Percentiles rank a stretch among this genome's conserved stretches.
Evolutionary conservation across 129 eudicot species (phyloP).

Genomic region (Artemisia argyi): DNA sequence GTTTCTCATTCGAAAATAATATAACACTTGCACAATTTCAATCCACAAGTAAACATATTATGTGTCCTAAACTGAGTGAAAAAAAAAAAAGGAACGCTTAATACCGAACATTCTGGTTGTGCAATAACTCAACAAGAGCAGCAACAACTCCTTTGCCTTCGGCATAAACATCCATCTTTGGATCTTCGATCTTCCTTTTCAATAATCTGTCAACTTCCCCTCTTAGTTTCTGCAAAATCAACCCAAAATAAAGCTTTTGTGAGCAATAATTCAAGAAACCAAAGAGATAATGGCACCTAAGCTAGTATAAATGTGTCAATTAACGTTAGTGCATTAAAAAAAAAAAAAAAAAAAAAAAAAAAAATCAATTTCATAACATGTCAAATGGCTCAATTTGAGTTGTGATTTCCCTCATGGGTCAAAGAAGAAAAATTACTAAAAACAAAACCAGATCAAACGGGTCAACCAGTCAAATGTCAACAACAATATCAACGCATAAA

Average conservation of each 20-base stretch:
- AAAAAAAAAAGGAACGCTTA: conserved; percentile 6
- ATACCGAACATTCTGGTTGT: conserved; percentile 66
- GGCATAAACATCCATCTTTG: conserved; percentile 57
- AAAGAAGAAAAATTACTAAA: background rate
- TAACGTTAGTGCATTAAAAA: too few relatives aligned
- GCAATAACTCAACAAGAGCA: conserved; percentile 85
- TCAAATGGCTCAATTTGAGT: background rate
- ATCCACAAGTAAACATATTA: background rate
- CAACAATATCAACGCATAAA: background rate
- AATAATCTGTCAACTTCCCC: conserved; percentile 85
- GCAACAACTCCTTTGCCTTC: conserved; percentile 91
- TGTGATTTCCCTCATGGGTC: background rate
- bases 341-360: too few relatives aligned
- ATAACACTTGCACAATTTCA: too few relatives aligned
- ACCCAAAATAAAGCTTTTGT: background rate
- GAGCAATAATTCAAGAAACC: background rate
- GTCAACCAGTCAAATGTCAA: background rate
- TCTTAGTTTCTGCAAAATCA: conserved; percentile 68
- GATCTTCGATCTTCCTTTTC: conserved; percentile 84
- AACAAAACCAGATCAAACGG: background rate
- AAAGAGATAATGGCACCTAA: background rate
- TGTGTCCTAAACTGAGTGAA: background rate
- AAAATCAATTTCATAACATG: too few relatives aligned
- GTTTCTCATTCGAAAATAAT: too few relatives aligned
- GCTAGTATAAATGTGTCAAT: background rate